Percentiles rank a stretch among this genome's conserved stretches.
These are phyloP conservation scores for Aspergillus niger DNA, from an alignment of 2,329 filamentous ascomycete genomes.

Conservation along the genomic window DNA sequence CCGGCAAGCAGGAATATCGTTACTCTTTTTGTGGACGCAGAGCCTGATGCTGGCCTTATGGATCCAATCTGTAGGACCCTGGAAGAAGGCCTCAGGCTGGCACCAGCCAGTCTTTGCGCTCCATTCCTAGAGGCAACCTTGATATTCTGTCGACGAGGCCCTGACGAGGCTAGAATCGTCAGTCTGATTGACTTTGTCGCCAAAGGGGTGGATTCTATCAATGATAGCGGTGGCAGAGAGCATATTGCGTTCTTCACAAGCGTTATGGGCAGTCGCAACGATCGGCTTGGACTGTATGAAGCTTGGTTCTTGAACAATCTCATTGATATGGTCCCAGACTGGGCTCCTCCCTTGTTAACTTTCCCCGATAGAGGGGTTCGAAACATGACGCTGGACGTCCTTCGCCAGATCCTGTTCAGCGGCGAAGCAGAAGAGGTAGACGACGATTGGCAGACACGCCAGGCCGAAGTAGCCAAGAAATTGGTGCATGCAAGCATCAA, in stretches of 20 bases:
- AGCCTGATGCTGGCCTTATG: constrained; percentile 52
- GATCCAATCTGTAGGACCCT: constrained; percentile 57
- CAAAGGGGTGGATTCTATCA: constrained; percentile 52
- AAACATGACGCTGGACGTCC: constrained; percentile 46
- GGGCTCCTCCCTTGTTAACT: constrained; percentile 57
- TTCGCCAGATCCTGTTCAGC: constrained; percentile 47
- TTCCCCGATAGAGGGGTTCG: constrained; percentile 52
- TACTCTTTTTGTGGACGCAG: constrained; percentile 56
- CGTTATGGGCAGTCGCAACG: constrained; percentile 51
- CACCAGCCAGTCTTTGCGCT: constrained; percentile 50
- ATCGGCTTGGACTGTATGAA: constrained; percentile 35
- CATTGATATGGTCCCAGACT: constrained; percentile 48
- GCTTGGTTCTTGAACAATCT: constrained; percentile 39
- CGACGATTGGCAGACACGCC: constrained; percentile 31
- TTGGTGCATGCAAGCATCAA: constrained; percentile 36
- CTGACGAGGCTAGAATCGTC: constrained; percentile 39
- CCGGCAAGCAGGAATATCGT: constrained; percentile 59
- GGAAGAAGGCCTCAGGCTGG: constrained; percentile 56
- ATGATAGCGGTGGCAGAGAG: constrained; percentile 50
- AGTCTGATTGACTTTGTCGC: constrained; percentile 46
- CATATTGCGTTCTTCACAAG: constrained; percentile 56
- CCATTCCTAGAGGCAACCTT: constrained; percentile 62
- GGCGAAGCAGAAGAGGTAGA: constrained; percentile 33
- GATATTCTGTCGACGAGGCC: constrained; percentile 53
- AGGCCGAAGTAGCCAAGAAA: constrained; percentile 34